A percentile compares a stretch with the other conserved stretches of the same genome.
Evolutionary conservation across 208 protist genomes (phyloP).

Genomic region (Leishmania arabica): DNA sequence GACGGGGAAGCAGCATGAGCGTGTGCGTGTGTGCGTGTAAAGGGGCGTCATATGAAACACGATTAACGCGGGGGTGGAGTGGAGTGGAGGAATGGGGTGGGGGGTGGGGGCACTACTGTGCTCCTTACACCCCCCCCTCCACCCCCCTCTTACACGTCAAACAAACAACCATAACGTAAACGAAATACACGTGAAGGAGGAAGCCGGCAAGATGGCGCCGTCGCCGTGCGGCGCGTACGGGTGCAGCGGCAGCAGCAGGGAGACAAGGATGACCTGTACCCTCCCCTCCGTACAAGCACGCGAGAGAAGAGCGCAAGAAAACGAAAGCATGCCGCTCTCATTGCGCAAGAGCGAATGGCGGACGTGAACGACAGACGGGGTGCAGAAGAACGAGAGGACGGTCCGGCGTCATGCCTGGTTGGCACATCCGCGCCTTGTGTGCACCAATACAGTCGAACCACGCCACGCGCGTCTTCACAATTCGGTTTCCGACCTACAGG

Average conservation of each 20-base stretch:
- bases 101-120: not conserved
- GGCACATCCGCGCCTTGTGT: not conserved
- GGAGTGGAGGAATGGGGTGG: too few relatives aligned
- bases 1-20: not conserved
- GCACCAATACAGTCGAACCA: not conserved
- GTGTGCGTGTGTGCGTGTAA: not conserved
- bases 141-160: not conserved
- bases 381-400: not conserved
- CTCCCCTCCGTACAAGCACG: not conserved
- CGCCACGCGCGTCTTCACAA: not conserved
- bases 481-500: not conserved
- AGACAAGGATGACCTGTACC: not conserved
- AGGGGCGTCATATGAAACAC: not conserved
- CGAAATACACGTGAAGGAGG: not conserved
- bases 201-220: not conserved
- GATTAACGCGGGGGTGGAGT: conserved; percentile 1
- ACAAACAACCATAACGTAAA: not conserved
- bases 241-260: not conserved
- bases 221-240: too few relatives aligned
- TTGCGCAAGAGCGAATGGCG: not conserved
- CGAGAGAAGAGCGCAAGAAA: not conserved
- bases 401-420: not conserved
- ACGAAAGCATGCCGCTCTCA: not conserved
- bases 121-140: not conserved
- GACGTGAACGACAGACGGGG: not conserved